Base-by-base conservation (phyloP, 495 filamentous ascomycete genomes). In the Halenospora varia region DNA sequence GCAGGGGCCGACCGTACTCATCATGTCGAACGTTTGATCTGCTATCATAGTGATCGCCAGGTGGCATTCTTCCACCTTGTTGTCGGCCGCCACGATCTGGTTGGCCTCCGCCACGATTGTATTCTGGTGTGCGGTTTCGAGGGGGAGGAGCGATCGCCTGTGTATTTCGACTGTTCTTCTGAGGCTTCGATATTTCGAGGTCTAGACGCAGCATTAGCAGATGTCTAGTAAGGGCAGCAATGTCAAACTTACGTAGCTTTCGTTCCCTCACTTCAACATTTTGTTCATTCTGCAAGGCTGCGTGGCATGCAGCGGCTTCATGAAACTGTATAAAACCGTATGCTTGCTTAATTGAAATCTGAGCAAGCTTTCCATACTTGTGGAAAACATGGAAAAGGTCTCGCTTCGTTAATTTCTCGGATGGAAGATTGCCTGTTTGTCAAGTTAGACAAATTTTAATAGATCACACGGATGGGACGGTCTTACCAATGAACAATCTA, bases 271-370 rank as follows among this genome's bases (percentile, higher is more conserved):
- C 78, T 20, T 88, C 75, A 20, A 81, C 80, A 3, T 88, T 90
- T 71, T 97, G 89, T 59, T 96, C 86, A 3, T 73, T 73, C 22
- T 88, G 78, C 56, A 97, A 78, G 13, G 92, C 91, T 24, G 77
- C 74, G 57, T 82, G 75, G 61, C 90, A 94, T 62, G 90, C 85
- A 11, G 73, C 74, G 2, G 83, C 73, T 35, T 91, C 89, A 53
- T 96, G 78, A 59, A 93, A 98, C 67, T 98, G 94, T 41, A 97
- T 91, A 65, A 98, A 98, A 2, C 94, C 94, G 73, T 96, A 98
- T 1, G 92, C 92, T 69, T 92, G 90, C 67, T 97, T 97, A 66
- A 98, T 89, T 1, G 92, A 96, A 40, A 98, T 90, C 68, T 98
- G 94, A 2, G 93, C 93, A 35, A 98, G 74, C 54, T 85, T 87